Percentiles rank a stretch among this genome's conserved stretches.
phyloP scores from a whole-genome alignment of 352 stramenopile species.

The Phytophthora pistaciae region DNA sequence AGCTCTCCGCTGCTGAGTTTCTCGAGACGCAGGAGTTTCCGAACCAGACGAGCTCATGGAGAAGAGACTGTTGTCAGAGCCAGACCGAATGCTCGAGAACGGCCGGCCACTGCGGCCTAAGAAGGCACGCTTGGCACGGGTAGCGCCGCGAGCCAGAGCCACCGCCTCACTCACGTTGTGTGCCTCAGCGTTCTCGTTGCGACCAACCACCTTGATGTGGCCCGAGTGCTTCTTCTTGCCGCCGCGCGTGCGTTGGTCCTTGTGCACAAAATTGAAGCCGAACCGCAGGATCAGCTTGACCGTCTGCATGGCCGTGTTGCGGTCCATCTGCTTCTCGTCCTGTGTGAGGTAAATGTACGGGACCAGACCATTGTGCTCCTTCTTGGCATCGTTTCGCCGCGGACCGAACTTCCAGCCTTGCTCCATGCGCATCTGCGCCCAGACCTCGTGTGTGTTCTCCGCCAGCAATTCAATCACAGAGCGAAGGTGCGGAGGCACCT shows the following conservation, averaged over 20 bases:
- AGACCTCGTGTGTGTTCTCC: constrained; percentile 88
- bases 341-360: constrained; percentile 84
- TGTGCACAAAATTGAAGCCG: constrained; percentile 74
- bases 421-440: constrained; percentile 83
- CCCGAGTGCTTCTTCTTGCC: constrained; percentile 54
- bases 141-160: constrained; percentile 47
- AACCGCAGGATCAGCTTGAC: constrained; percentile 82
- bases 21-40: constrained; percentile 21
- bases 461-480: constrained; percentile 80
- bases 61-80: constrained; percentile 40
- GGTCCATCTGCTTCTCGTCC: constrained; percentile 87
- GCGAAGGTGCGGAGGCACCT: constrained; percentile 63
- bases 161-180: constrained; percentile 68
- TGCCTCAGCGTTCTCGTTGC: constrained; percentile 69
- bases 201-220: constrained; percentile 63
- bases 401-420: constrained; percentile 84
- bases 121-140: constrained; percentile 71
- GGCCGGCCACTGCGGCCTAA: constrained; percentile 34
- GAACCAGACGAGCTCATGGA: constrained; percentile 41
- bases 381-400: constrained; percentile 68
- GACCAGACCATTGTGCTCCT: constrained; percentile 79
- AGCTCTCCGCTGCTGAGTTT: constrained; percentile 24
- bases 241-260: constrained; percentile 54
- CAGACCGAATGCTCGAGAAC: constrained; percentile 40
- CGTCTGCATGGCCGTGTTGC: constrained; percentile 86